Evolutionary conservation across 1,139 yeast genomes (phyloP).

Genomic region (Scheffersomyces cryptocercus): DNA sequence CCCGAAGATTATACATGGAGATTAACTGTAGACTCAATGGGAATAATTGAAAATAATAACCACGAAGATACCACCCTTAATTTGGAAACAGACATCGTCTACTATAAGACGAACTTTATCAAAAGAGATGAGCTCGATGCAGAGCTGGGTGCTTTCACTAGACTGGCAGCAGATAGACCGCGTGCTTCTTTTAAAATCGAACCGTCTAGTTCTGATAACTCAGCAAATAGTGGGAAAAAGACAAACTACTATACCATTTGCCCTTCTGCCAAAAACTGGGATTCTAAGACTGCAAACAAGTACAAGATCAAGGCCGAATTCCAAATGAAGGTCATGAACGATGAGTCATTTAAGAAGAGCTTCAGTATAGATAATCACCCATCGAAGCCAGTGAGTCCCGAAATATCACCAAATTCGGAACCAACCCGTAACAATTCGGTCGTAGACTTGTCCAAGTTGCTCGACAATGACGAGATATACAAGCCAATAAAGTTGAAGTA

Average conservation of each 20-base stretch:
- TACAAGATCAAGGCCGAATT: constrained; percentile 24
- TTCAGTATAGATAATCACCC: constrained; percentile 37
- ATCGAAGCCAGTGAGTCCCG: constrained; percentile 40
- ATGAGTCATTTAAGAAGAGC: constrained; percentile 37
- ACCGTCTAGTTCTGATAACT: constrained; percentile 1
- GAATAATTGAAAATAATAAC: constrained; percentile 26
- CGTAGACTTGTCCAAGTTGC: constrained; percentile 41
- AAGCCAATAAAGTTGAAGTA: constrained; percentile 44
- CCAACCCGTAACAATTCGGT: constrained; percentile 47
- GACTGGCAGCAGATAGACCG: constrained; percentile 20
- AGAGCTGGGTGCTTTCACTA: constrained; percentile 1
- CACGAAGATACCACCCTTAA: constrained; percentile 34
- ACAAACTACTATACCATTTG: constrained; percentile 32
- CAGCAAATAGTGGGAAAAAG: not conserved
- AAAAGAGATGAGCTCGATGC: constrained; percentile 35
- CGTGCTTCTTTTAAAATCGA: constrained; percentile 31
- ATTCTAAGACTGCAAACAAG: constrained; percentile 28
- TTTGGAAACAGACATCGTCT: constrained; percentile 45
- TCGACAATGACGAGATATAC: constrained; percentile 39
- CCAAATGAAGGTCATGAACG: constrained; percentile 38
- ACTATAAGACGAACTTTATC: constrained; percentile 48
- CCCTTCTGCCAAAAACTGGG: constrained; percentile 42
- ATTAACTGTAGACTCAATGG: constrained; percentile 36
- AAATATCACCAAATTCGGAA: constrained; percentile 45
- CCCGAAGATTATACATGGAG: constrained; percentile 32